Percentiles rank a stretch among this genome's conserved stretches.
These are phyloP conservation scores for Umbelopsis vinacea DNA, from an alignment of 192 early-diverging fungal species.

Conservation along the genomic window DNA sequence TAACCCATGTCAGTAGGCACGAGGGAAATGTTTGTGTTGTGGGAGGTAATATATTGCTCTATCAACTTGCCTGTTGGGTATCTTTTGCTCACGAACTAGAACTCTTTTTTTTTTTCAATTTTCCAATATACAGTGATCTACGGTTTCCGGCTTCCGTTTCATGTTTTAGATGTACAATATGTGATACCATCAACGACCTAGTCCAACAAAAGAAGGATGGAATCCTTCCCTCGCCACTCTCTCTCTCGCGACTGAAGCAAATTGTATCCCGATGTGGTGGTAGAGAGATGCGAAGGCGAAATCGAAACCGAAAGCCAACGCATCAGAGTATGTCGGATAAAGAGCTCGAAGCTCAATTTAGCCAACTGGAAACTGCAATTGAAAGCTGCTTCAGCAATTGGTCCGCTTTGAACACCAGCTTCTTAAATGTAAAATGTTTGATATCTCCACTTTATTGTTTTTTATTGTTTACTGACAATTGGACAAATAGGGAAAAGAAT, in stretches of 20 bases:
- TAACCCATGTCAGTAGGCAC: conserved; percentile 37
- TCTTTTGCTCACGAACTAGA: background rate
- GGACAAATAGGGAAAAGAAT: conserved; percentile 44
- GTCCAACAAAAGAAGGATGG: conserved; percentile 35
- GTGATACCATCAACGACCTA: conserved; percentile 85
- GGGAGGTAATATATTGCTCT: conserved; percentile 45
- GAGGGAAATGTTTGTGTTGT: conserved; percentile 70
- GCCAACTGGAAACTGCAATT: conserved; percentile 32
- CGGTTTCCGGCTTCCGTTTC: conserved; percentile 70
- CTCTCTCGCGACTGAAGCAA: conserved; percentile 26
- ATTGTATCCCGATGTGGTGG: conserved; percentile 28
- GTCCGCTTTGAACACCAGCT: conserved; percentile 67
- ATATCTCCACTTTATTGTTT: no score
- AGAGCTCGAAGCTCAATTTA: conserved; percentile 28
- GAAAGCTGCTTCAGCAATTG: conserved; percentile 56
- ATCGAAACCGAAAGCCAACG: conserved; percentile 8
- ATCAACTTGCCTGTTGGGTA: background rate
- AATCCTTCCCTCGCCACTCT: conserved; percentile 10
- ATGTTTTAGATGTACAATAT: conserved; percentile 91
- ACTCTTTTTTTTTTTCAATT: no score
- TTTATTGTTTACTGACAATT: background rate
- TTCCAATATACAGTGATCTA: conserved; percentile 56
- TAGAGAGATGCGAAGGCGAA: conserved; percentile 11
- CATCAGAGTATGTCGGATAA: conserved; percentile 1
- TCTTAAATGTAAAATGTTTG: conserved; percentile 45